phyloP scores from a whole-genome alignment of 495 filamentous ascomycete genomes.

The Aspergillus taichungensis region DNA sequence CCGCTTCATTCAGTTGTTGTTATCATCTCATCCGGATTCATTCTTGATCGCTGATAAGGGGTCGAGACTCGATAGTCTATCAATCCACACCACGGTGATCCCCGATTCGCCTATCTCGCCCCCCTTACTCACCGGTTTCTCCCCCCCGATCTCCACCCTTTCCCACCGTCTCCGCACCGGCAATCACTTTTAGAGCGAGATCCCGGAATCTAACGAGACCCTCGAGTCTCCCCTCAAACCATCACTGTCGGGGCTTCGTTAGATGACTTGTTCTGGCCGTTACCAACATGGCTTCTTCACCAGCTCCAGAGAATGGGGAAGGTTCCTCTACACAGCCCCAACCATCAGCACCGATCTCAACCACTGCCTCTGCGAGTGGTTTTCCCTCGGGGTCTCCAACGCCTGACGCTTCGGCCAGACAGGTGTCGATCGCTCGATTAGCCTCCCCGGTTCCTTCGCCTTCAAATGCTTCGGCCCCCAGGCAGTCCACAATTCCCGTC shows the following conservation, averaged over 20 bases:
- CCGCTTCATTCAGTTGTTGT: neutral
- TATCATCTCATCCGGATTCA: neutral
- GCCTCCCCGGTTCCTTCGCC: slow-evolving; percentile 58
- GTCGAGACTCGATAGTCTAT: too few relatives aligned
- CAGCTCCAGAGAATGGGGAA: slow-evolving; percentile 28
- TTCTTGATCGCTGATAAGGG: neutral
- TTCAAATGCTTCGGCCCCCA: slow-evolving; percentile 36
- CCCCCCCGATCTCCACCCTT: too few relatives aligned
- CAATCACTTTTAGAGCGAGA: too few relatives aligned
- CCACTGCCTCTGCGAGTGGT: slow-evolving; percentile 26
- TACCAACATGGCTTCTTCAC: slow-evolving; percentile 19
- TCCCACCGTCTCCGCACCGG: too few relatives aligned
- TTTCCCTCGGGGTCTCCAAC: slow-evolving; percentile 33
- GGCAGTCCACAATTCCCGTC: slow-evolving; percentile 29
- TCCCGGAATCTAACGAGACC: too few relatives aligned
- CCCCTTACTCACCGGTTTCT: slow-evolving; percentile 9
- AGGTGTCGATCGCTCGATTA: slow-evolving; percentile 61
- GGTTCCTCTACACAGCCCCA: slow-evolving; percentile 27
- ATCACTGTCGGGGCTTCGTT: too few relatives aligned
- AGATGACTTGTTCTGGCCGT: neutral
- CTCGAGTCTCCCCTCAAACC: too few relatives aligned
- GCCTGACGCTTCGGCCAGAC: slow-evolving; percentile 45
- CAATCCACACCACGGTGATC: slow-evolving; percentile 1
- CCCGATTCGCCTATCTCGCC: slow-evolving; percentile 2
- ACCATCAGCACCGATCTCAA: slow-evolving; percentile 30